phyloP scores from a whole-genome alignment of 2,329 filamentous ascomycete species.

The Paradendryphiella salina region DNA sequence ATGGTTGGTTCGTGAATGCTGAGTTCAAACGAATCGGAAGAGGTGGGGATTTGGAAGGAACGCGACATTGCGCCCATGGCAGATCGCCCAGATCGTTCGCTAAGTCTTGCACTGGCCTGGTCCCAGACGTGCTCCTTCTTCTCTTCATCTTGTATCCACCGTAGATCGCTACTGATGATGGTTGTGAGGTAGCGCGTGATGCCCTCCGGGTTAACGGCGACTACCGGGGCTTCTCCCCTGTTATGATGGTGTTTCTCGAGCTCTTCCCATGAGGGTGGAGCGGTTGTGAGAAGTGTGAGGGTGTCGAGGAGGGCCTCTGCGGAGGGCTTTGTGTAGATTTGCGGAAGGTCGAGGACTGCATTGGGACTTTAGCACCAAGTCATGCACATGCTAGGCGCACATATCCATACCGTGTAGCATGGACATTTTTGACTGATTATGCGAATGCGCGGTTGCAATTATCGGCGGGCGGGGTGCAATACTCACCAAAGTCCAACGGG shows the following conservation, averaged over 20 bases:
- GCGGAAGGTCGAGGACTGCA: slow-evolving; percentile 76
- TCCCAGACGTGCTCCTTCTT: slow-evolving; percentile 74
- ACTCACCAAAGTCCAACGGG: slow-evolving; percentile 19
- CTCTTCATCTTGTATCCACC: slow-evolving; percentile 70
- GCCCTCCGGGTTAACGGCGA: slow-evolving; percentile 53
- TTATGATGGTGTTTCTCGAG: slow-evolving; percentile 31
- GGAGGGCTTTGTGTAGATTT: slow-evolving; percentile 75
- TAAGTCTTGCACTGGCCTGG: slow-evolving; percentile 74
- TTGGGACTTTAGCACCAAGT: slow-evolving; percentile 15
- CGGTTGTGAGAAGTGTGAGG: slow-evolving; percentile 67
- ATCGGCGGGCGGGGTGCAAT: slow-evolving; percentile 11
- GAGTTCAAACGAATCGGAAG: slow-evolving; percentile 56
- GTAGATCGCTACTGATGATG: slow-evolving; percentile 67
- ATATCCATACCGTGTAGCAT: slow-evolving; percentile 33
- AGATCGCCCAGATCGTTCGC: slow-evolving; percentile 80
- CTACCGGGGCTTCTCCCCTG: slow-evolving; percentile 33
- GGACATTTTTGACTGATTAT: slow-evolving; percentile 25
- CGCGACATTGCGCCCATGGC: slow-evolving; percentile 67
- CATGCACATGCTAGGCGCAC: background rate
- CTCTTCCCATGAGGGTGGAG: slow-evolving; percentile 69
- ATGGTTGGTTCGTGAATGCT: slow-evolving; percentile 82
- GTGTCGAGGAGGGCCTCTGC: slow-evolving; percentile 65
- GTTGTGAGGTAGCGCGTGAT: slow-evolving; percentile 68
- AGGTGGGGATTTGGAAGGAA: slow-evolving; percentile 60
- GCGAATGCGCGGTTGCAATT: slow-evolving; percentile 9